Evolutionary conservation across 345 rosid genomes (phyloP).

Genomic region (Clarkia xantiana): DNA sequence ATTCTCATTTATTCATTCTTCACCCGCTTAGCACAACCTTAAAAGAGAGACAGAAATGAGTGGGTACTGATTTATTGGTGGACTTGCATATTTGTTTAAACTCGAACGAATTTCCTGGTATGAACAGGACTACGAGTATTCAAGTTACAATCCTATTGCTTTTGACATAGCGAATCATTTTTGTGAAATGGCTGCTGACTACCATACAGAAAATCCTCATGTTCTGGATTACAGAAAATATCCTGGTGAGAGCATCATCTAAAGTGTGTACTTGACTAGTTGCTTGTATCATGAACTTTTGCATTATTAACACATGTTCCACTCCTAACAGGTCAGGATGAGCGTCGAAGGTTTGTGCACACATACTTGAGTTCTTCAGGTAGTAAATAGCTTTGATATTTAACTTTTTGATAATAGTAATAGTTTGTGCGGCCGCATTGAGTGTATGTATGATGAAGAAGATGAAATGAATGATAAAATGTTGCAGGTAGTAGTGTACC

Average conservation of each 20-base stretch:
- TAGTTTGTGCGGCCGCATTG: neutral
- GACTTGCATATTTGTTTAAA: too few species aligned
- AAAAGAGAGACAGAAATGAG: too few species aligned
- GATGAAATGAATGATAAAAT: conserved; percentile 11
- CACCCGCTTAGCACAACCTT: too few species aligned
- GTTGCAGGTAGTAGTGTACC: conserved; percentile 21
- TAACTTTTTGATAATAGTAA: too few species aligned
- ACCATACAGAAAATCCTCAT: conserved; percentile 83
- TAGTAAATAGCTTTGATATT: too few species aligned
- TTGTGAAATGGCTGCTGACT: conserved; percentile 90
- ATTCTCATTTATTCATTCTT: too few species aligned
- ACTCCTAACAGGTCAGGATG: conserved; percentile 42
- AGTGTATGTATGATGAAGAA: neutral
- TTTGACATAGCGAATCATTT: conserved; percentile 93
- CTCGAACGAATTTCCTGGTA: neutral
- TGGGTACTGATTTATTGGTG: too few species aligned
- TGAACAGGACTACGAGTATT: conserved; percentile 83
- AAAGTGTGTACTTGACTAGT: neutral
- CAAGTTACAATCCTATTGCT: conserved; percentile 77
- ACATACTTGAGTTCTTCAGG: conserved; percentile 56
- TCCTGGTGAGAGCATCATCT: conserved; percentile 39
- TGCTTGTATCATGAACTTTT: neutral
- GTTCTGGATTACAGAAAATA: conserved; percentile 63
- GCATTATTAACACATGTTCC: conserved; percentile 5
- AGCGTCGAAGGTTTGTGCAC: conserved; percentile 44